phyloP scores from a whole-genome alignment of 2,329 filamentous ascomycete genomes.

The Simplicillium sp. region DNA sequence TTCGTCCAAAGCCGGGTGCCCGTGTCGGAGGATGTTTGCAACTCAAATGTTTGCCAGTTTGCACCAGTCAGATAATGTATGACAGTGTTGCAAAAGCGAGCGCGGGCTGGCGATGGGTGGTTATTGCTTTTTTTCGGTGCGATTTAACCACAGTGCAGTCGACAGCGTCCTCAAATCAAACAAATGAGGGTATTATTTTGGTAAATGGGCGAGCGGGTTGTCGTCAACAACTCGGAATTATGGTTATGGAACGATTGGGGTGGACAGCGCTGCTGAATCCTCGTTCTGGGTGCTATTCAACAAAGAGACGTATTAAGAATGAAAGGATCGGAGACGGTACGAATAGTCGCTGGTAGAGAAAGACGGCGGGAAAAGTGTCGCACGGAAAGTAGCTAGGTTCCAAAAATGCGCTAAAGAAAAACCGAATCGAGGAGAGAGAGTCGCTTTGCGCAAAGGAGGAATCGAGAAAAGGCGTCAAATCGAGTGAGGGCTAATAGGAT shows the following conservation, averaged over 20 bases:
- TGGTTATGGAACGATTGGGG: constrained; percentile 9
- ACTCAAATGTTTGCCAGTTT: not conserved
- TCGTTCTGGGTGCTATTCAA: constrained; percentile 15
- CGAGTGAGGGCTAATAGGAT: too few species aligned
- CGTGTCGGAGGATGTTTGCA: not conserved
- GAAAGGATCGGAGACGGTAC: not conserved
- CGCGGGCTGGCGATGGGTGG: too few species aligned
- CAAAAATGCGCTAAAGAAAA: too few species aligned
- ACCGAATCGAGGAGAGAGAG: too few species aligned
- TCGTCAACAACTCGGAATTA: constrained; percentile 5
- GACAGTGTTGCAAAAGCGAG: too few species aligned
- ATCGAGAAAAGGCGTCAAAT: too few species aligned
- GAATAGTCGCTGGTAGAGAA: not conserved
- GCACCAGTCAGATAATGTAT: not conserved
- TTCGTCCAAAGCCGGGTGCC: constrained; percentile 16
- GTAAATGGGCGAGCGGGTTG: not conserved
- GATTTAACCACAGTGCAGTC: not conserved
- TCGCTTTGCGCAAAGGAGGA: too few species aligned
- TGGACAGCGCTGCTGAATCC: constrained; percentile 48
- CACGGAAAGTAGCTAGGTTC: too few species aligned
- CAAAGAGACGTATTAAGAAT: constrained; percentile 1
- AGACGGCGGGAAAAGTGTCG: too few species aligned
- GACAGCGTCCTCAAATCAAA: not conserved
- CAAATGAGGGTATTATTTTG: not conserved
- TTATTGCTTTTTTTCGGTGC: too few species aligned